These are phyloP conservation scores for Cicer pinnatifidum DNA, from an alignment of 306 rosid species.

Conservation along the genomic window DNA sequence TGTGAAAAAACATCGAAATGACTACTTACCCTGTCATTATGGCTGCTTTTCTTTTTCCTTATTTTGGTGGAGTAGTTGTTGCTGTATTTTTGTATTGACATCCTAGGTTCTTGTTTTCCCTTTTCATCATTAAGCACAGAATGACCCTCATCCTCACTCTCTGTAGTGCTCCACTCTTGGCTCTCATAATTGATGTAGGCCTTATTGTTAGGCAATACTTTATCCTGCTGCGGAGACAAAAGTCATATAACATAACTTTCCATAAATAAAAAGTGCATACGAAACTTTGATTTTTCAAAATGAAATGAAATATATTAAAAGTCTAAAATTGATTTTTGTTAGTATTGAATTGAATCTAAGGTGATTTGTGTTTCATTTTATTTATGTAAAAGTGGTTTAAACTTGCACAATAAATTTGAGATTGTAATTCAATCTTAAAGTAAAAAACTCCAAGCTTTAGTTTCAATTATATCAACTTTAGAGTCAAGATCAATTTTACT, in stretches of 20 bases:
- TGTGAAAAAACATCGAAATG: too few relatives aligned
- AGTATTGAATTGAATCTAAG: too few relatives aligned
- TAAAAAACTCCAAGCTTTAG: too few relatives aligned
- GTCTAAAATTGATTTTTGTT: too few relatives aligned
- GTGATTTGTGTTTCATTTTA: too few relatives aligned
- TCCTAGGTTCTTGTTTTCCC: slow-evolving; percentile 10
- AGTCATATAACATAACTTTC: neutral
- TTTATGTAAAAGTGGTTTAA: too few relatives aligned
- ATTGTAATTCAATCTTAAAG: too few relatives aligned
- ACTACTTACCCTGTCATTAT: slow-evolving; percentile 4
- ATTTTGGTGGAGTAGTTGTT: neutral
- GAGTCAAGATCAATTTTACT: too few relatives aligned
- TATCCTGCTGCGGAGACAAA: slow-evolving; percentile 16
- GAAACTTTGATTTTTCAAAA: neutral
- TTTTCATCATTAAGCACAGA: neutral
- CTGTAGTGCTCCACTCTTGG: slow-evolving; percentile 28
- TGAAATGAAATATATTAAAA: too few relatives aligned
- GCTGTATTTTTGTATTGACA: slow-evolving; percentile 28
- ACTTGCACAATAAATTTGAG: too few relatives aligned
- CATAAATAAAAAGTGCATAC: neutral
- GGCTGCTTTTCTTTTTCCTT: slow-evolving; percentile 8
- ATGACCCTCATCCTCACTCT: slow-evolving; percentile 19
- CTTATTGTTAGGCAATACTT: neutral
- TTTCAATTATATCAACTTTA: too few relatives aligned
- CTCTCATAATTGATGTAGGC: slow-evolving; percentile 2